Evolutionary conservation across 2,329 filamentous ascomycete species (phyloP).

Genomic region (Seiridium unicorne): DNA sequence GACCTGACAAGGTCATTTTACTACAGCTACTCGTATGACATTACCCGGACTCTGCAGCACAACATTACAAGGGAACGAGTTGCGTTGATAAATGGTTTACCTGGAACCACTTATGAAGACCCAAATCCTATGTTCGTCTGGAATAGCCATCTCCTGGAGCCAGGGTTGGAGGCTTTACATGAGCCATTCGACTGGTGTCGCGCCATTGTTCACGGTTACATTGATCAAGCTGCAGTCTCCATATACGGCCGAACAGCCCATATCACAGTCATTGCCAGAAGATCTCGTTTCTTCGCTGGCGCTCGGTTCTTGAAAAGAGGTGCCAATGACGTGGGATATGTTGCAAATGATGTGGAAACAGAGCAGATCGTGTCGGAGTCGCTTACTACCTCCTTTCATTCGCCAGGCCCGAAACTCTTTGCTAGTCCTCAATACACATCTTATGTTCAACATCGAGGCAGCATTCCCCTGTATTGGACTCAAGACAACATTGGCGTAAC

Average conservation of each 20-base stretch:
- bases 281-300: conserved; percentile 91
- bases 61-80: conserved; percentile 83
- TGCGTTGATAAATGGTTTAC: conserved; percentile 63
- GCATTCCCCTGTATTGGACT: conserved; percentile 95
- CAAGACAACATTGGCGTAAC: conserved; percentile 94
- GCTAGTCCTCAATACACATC: conserved; percentile 92
- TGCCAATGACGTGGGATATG: conserved; percentile 90
- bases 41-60: conserved; percentile 86
- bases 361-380: conserved; percentile 98
- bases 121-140: conserved; percentile 97
- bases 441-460: conserved; percentile 94
- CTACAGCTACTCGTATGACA: conserved; percentile 97
- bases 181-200: conserved; percentile 95
- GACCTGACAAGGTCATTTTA: conserved; percentile 93
- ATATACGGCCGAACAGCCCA: conserved; percentile 89
- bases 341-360: conserved; percentile 98
- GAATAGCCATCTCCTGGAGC: conserved; percentile 86
- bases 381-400: conserved; percentile 92
- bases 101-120: conserved; percentile 58
- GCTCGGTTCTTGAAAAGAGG: conserved; percentile 93
- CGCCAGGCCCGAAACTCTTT: conserved; percentile 80
- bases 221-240: conserved; percentile 82
- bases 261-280: conserved; percentile 88
- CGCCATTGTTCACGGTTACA: conserved; percentile 92
- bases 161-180: conserved; percentile 67